phyloP scores from a whole-genome alignment of 2,329 filamentous ascomycete genomes.

The Sphaceloma murrayae region DNA sequence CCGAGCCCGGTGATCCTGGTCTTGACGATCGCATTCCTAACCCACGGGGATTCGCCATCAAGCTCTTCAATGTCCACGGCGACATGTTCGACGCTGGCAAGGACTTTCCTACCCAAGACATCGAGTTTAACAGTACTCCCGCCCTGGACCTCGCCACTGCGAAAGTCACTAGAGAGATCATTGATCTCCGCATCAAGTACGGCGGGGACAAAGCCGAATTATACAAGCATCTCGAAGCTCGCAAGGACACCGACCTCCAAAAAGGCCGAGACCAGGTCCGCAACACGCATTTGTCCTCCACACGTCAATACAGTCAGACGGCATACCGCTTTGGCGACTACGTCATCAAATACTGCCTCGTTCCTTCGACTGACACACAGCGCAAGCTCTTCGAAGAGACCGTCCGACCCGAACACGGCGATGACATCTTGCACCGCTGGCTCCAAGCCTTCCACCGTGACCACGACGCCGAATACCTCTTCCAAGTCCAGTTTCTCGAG shows the following conservation, averaged over 20 bases:
- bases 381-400: conserved; percentile 33
- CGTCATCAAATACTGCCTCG: conserved; percentile 40
- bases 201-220: conserved; percentile 32
- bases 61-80: conserved; percentile 41
- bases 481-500: conserved; percentile 40
- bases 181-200: conserved; percentile 34
- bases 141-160: conserved; percentile 40
- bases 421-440: conserved; percentile 34
- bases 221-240: conserved; percentile 34
- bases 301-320: conserved; percentile 38
- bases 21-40: conserved; percentile 37
- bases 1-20: conserved; percentile 32
- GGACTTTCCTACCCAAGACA: conserved; percentile 34
- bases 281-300: conserved; percentile 34
- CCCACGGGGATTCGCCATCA: conserved; percentile 41
- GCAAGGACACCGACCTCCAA: conserved; percentile 33
- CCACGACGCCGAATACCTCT: conserved; percentile 36
- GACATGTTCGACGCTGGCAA: conserved; percentile 34
- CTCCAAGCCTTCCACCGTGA: conserved; percentile 33
- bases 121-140: conserved; percentile 43
- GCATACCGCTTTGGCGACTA: conserved; percentile 42
- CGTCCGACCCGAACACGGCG: conserved; percentile 29
- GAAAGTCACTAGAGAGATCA: conserved; percentile 38
- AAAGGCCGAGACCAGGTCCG: conserved; percentile 32
- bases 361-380: conserved; percentile 35